Percentiles rank a stretch among this genome's conserved stretches.
Conservation (phyloP, 495 filamentous ascomycete species). For the Jackrogersella minutella region DNA sequence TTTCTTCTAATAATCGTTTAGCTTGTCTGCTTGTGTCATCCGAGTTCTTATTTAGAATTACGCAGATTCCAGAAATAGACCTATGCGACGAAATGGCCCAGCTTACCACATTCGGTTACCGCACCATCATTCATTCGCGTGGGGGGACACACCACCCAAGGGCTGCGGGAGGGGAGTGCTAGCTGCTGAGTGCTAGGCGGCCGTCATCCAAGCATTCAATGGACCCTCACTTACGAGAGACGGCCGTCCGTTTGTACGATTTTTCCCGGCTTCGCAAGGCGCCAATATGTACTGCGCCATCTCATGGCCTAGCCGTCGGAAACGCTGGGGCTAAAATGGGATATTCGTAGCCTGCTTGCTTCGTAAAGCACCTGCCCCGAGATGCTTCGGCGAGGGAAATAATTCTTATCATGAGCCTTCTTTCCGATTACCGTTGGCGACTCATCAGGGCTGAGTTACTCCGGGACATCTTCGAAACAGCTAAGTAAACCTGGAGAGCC, state of each 20-base stretch:
- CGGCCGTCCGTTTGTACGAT: conserved; percentile 7
- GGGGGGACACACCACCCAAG: conserved; percentile 21
- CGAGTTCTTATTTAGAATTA: conserved; percentile 20
- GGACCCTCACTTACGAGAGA: conserved; percentile 15
- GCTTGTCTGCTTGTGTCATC: conserved; percentile 16
- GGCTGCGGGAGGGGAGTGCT: not conserved
- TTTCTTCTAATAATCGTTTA: too few relatives aligned
- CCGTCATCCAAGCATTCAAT: conserved; percentile 3
- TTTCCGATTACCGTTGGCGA: not conserved
- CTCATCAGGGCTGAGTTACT: conserved; percentile 12
- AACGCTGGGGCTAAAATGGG: conserved; percentile 7
- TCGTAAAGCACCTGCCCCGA: not conserved
- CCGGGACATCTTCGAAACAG: conserved; percentile 6
- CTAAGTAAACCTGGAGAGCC: not conserved
- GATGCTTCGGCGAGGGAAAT: not conserved
- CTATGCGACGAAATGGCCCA: conserved; percentile 19
- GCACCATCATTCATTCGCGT: conserved; percentile 18
- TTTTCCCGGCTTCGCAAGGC: conserved; percentile 6
- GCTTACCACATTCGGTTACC: conserved; percentile 30
- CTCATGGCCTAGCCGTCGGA: conserved; percentile 12
- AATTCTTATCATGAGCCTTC: not conserved
- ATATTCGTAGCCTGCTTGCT: conserved; percentile 2
- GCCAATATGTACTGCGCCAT: conserved; percentile 11
- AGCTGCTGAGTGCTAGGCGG: not conserved
- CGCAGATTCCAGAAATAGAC: conserved; percentile 35